A percentile compares a stretch with the other conserved stretches of the same genome.
Evolutionary conservation across 768 basidiomycete species (phyloP).

Genomic region (Cytidiella melzeri): DNA sequence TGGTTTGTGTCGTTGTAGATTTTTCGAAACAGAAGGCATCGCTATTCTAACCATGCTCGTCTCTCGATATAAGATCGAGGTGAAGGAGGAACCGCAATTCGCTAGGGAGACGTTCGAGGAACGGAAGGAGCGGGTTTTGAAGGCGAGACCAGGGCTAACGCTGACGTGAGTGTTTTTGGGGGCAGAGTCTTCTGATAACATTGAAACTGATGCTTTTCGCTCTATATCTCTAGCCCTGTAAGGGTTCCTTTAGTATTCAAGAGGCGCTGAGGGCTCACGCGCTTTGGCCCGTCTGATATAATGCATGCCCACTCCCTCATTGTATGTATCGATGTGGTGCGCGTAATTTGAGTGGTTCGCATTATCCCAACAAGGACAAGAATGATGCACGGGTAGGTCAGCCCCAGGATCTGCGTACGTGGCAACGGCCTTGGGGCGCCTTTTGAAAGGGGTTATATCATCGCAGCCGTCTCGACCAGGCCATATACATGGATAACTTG

Average conservation of each 20-base stretch:
- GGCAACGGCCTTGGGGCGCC: too few relatives aligned
- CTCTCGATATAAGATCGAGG: slow-evolving; percentile 38
- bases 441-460: too few relatives aligned
- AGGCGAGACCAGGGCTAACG: slow-evolving; percentile 32
- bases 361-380: too few relatives aligned
- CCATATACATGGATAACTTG: too few relatives aligned
- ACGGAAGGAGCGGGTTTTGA: slow-evolving; percentile 36
- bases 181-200: neutral
- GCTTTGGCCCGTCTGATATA: too few relatives aligned
- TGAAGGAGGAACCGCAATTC: slow-evolving; percentile 47
- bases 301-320: too few relatives aligned
- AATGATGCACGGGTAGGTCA: too few relatives aligned
- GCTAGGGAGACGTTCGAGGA: slow-evolving; percentile 40
- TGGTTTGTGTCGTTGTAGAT: slow-evolving; percentile 22
- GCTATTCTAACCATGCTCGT: slow-evolving; percentile 46
- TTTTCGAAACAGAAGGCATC: slow-evolving; percentile 47
- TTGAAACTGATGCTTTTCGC: neutral
- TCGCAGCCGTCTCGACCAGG: too few relatives aligned
- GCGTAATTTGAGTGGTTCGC: too few relatives aligned
- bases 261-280: too few relatives aligned
- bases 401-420: too few relatives aligned
- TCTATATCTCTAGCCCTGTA: slow-evolving; percentile 21
- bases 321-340: too few relatives aligned
- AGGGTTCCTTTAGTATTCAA: slow-evolving; percentile 31
- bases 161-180: slow-evolving; percentile 46